A percentile compares a stretch with the other conserved stretches of the same genome.
Evolutionary conservation across 306 rosid species (phyloP).

Genomic region (Parietaria judaica): DNA sequence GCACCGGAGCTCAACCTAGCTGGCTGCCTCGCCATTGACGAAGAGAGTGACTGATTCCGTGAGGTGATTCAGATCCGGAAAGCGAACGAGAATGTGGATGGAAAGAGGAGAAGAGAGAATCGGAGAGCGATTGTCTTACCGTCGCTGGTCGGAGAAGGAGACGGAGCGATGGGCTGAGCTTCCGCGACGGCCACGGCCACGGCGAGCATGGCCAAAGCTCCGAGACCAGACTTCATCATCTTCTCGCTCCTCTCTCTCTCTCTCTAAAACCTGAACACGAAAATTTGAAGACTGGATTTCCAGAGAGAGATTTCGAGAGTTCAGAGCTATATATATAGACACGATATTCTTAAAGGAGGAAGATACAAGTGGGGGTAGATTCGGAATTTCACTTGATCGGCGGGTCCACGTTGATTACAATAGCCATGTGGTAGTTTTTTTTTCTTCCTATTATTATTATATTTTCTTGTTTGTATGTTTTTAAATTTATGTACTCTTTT

Average conservation of each 20-base stretch:
- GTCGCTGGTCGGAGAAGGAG: conserved; percentile 61
- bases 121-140: conserved; percentile 28
- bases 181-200: conserved; percentile 35
- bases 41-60: neutral
- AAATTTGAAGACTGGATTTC: neutral
- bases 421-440: conserved; percentile 10
- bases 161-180: conserved; percentile 32
- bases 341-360: neutral
- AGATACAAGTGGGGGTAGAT: neutral
- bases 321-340: conserved; percentile 1
- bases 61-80: neutral
- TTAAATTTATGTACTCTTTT: too few species aligned
- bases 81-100: neutral
- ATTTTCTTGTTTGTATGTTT: too few species aligned
- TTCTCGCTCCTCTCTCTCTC: conserved; percentile 3
- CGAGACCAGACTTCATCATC: conserved; percentile 31
- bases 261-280: neutral
- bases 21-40: too few species aligned
- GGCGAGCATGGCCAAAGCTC: conserved; percentile 19
- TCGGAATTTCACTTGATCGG: neutral
- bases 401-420: neutral
- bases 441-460: neutral
- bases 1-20: too few species aligned
- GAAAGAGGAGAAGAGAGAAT: neutral
- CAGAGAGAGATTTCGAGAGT: neutral